Base-by-base conservation (phyloP, 2,329 filamentous ascomycete species). In the Colletotrichum destructivum region DNA sequence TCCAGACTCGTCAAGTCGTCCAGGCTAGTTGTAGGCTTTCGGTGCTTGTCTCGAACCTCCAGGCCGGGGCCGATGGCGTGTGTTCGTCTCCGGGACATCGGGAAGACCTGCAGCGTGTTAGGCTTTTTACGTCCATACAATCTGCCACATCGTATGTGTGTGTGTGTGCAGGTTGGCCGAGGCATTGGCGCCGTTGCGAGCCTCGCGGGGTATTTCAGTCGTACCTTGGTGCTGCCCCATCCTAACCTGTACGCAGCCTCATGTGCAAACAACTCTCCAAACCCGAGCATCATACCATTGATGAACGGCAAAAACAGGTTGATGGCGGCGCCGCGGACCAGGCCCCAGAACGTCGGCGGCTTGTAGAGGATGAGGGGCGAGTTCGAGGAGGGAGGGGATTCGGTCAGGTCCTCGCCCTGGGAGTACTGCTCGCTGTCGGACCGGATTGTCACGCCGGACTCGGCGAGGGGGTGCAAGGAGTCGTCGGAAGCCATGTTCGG, bases 261-360 rank as follows among this genome's bases (percentile, higher is more conserved):
- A 80, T 99, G 96, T 66, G 96, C 96, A 82, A 99, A 96, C 62
- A 99, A 84, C 84, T 99, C 96, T 76, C 96, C 96, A 79, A 99
- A 98, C 2, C 96, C 96, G 78, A 99, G 84, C 96, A 99, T 99
- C 87, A 99, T 89, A 57, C 96, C 96, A 84, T 99, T 99, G 79
- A 99, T 90, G 78, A 99, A 99, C 0, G 96, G 96, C 23, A 99
- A 84, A 1, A 99, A 78, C n/a, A 99, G 86, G 81, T 99, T 99
- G 84, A 99, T 99, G 7, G 95, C 95, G 18, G 95, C 94, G 47
- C 96, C 94, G 66, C 96, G 91, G 66, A 98, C 75, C 74, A 99
- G 82, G 12, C 93, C 91, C 94, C 94, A 98, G 55, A 97, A 78
- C 0, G 95, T 97, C 2, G 96, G 95, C 4, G 95, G 94, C 75